Percentiles rank a stretch among this genome's conserved stretches.
These are phyloP conservation scores for Amylocystis lapponica DNA, from an alignment of 768 basidiomycete genomes.

Conservation along the genomic window DNA sequence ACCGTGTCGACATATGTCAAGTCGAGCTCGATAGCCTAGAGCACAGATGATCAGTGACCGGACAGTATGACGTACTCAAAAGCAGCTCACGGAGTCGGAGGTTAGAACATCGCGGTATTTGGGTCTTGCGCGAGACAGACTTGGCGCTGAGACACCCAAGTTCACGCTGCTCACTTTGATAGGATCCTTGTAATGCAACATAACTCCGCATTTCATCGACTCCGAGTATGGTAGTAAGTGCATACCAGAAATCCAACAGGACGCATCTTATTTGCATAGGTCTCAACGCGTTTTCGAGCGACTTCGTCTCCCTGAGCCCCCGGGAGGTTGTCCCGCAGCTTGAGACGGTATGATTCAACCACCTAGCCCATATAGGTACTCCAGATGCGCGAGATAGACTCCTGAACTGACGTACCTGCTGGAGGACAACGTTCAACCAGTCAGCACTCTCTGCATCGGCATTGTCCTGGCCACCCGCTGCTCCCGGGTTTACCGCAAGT, in stretches of 20 bases:
- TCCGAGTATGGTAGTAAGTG: constrained; percentile 1
- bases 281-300: constrained; percentile 73
- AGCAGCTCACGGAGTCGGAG: constrained; percentile 14
- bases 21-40: constrained; percentile 76
- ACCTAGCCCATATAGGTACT: constrained; percentile 38
- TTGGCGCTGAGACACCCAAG: constrained; percentile 76
- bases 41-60: constrained; percentile 6
- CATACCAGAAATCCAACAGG: constrained; percentile 65
- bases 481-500: constrained; percentile 3
- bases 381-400: not conserved
- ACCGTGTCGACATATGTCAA: constrained; percentile 79
- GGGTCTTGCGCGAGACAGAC: constrained; percentile 64
- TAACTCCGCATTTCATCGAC: not conserved
- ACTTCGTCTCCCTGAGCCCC: constrained; percentile 80
- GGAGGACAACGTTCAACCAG: constrained; percentile 86
- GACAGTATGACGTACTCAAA: constrained; percentile 7
- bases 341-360: constrained; percentile 67
- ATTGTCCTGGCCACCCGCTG: constrained; percentile 12
- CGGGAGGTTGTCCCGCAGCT: constrained; percentile 62
- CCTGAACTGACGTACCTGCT: constrained; percentile 49
- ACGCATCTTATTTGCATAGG: constrained; percentile 72
- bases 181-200: constrained; percentile 53
- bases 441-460: constrained; percentile 65
- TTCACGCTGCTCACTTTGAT: constrained; percentile 83
- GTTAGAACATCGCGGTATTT: constrained; percentile 25